These are phyloP conservation scores for Nidularia sp. DNA, from an alignment of 768 basidiomycete species.

Conservation along the genomic window DNA sequence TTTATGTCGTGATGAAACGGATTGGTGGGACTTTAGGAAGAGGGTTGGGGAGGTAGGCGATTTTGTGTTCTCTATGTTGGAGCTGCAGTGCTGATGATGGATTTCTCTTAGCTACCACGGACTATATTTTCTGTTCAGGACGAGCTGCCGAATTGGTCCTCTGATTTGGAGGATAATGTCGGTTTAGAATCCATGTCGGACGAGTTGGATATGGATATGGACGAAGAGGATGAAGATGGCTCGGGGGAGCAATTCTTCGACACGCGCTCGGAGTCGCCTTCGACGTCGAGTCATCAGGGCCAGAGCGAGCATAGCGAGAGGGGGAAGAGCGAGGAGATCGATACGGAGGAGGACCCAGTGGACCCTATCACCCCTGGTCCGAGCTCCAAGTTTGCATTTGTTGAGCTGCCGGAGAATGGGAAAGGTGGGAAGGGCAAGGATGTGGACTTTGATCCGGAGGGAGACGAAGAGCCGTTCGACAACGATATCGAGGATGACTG, in stretches of 20 bases:
- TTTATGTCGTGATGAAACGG: conserved; percentile 73
- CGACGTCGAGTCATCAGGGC: conserved; percentile 24
- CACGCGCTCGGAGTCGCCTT: conserved; percentile 42
- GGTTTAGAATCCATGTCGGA: conserved; percentile 84
- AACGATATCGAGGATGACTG: conserved; percentile 60
- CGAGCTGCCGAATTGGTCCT: conserved; percentile 82
- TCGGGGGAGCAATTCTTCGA: conserved; percentile 53
- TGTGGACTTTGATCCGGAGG: conserved; percentile 19
- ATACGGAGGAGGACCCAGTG: conserved; percentile 70
- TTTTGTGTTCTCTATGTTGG: conserved; percentile 2
- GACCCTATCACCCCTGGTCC: conserved; percentile 71
- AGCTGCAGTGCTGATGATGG: conserved; percentile 5
- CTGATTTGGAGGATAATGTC: conserved; percentile 70
- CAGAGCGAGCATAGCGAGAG: conserved; percentile 18
- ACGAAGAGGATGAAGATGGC: conserved; percentile 31
- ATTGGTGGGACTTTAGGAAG: conserved; percentile 79
- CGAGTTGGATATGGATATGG: conserved; percentile 58
- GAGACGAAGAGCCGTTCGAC: conserved; percentile 28
- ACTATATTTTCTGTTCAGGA: conserved; percentile 85
- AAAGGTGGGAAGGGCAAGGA: conserved; percentile 21
- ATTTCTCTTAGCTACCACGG: conserved; percentile 44
- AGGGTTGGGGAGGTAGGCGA: conserved; percentile 67
- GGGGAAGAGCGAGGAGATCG: conserved; percentile 49
- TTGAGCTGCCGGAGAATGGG: conserved; percentile 12
- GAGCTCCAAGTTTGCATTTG: conserved; percentile 33